Percentiles rank a stretch among this genome's conserved stretches.
Conservation (phyloP, 345 rosid species). For the Reutealis trisperma region DNA sequence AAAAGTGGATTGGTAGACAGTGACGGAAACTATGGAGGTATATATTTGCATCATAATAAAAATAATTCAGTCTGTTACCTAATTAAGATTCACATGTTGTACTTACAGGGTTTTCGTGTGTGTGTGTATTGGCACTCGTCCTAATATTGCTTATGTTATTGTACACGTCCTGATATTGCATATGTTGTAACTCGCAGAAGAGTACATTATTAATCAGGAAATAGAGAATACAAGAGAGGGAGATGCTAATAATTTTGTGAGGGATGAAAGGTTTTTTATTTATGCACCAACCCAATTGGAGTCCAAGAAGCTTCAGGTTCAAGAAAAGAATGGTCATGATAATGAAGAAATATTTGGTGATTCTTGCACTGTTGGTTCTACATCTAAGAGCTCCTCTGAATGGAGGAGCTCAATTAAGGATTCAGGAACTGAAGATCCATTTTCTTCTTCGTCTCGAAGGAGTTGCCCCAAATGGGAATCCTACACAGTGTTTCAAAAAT, state of each 20-base stretch:
- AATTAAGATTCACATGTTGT: constrained; percentile 12
- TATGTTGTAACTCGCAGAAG: constrained; percentile 18
- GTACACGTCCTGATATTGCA: constrained; percentile 19
- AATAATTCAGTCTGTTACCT: background rate
- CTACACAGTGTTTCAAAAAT: constrained; percentile 90
- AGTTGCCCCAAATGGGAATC: constrained; percentile 99
- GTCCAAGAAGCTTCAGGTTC: constrained; percentile 33
- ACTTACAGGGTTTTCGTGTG: background rate
- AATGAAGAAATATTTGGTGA: constrained; percentile 64
- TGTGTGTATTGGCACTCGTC: too few relatives aligned
- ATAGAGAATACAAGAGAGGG: constrained; percentile 13
- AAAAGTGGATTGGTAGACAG: constrained; percentile 39
- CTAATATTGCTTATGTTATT: too few relatives aligned
- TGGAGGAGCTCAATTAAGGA: constrained; percentile 95
- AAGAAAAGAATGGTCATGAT: constrained; percentile 49
- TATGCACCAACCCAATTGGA: constrained; percentile 36
- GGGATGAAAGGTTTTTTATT: constrained; percentile 33
- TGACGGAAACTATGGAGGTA: constrained; percentile 48
- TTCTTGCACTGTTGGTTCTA: constrained; percentile 80
- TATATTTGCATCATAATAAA: background rate
- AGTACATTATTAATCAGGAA: constrained; percentile 1
- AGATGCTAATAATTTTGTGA: constrained; percentile 21
- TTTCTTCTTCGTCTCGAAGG: constrained; percentile 86
- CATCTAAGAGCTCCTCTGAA: constrained; percentile 97
- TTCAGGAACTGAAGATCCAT: constrained; percentile 83